Percentiles rank a stretch among this genome's conserved stretches.
phyloP scores from a whole-genome alignment of 768 basidiomycete genomes.

The Mycena pura region DNA sequence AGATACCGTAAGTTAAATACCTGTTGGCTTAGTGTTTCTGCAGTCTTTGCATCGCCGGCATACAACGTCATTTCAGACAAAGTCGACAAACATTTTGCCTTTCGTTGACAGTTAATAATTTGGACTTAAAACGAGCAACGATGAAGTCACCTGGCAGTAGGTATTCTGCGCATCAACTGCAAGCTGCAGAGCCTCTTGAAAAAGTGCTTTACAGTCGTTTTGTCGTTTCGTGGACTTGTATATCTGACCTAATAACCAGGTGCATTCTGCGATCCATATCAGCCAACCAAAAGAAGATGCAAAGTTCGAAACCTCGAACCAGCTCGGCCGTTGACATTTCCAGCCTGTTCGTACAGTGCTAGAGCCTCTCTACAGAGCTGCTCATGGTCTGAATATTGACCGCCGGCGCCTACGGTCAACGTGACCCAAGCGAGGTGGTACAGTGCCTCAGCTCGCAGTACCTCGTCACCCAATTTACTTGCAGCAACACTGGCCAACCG shows the following conservation, averaged over 20 bases:
- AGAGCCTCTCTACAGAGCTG: slow-evolving; percentile 24
- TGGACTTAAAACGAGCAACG: not conserved
- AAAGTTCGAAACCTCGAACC: not conserved
- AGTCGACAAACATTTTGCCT: slow-evolving; percentile 25
- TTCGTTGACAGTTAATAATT: not conserved
- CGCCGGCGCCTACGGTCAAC: not conserved
- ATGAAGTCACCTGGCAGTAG: slow-evolving; percentile 15
- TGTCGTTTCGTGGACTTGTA: no score
- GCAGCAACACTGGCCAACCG: slow-evolving; percentile 14
- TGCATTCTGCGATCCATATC: slow-evolving; percentile 18
- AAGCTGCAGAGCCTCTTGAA: no score
- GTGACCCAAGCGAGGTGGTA: slow-evolving; percentile 22
- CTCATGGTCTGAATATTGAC: slow-evolving; percentile 12
- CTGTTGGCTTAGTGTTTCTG: slow-evolving; percentile 18
- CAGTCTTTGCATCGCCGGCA: slow-evolving; percentile 8
- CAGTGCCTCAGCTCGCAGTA: slow-evolving; percentile 19
- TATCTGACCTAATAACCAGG: slow-evolving; percentile 6
- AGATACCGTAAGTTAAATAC: not conserved
- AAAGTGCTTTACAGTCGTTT: no score
- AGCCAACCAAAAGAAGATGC: not conserved
- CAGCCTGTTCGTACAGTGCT: slow-evolving; percentile 19
- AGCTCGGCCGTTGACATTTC: slow-evolving; percentile 20
- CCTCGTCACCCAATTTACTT: slow-evolving; percentile 14
- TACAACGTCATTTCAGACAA: slow-evolving; percentile 25
- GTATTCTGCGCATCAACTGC: slow-evolving; percentile 16